These are phyloP conservation scores for Rhizopus arrhizus DNA, from an alignment of 371 early-diverging fungal species.

Conservation along the genomic window DNA sequence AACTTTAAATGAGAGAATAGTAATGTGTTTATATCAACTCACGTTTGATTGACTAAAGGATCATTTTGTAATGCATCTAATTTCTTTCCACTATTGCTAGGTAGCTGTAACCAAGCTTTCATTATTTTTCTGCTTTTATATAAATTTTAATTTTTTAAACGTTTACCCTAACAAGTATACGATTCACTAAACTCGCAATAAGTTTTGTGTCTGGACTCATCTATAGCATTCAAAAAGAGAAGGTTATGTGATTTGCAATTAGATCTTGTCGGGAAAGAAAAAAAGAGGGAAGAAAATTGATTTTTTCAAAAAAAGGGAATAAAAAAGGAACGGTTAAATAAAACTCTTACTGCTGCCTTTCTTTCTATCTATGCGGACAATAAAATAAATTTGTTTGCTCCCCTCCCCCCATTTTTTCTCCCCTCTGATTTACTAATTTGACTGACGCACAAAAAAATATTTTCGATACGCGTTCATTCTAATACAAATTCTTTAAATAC, in stretches of 20 bases:
- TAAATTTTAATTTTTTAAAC: slow-evolving; percentile 1
- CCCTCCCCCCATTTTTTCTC: too few species aligned
- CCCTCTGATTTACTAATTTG: too few species aligned
- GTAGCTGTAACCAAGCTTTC: slow-evolving; percentile 40
- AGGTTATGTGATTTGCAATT: background rate
- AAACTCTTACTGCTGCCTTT: too few species aligned
- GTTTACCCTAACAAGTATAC: slow-evolving; percentile 39
- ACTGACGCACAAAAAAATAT: too few species aligned
- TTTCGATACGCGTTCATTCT: too few species aligned
- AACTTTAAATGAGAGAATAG: background rate
- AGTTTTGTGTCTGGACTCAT: slow-evolving; percentile 49
- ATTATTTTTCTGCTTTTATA: background rate
- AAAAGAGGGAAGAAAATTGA: too few species aligned
- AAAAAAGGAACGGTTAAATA: too few species aligned
- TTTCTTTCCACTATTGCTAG: slow-evolving; percentile 57
- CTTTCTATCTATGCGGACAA: too few species aligned
- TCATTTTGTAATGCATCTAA: slow-evolving; percentile 62
- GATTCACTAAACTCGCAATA: slow-evolving; percentile 46
- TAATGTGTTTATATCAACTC: slow-evolving; percentile 9
- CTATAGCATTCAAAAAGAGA: slow-evolving; percentile 11
- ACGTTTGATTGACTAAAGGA: slow-evolving; percentile 66
- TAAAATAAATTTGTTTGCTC: too few species aligned
- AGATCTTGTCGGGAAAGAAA: background rate
- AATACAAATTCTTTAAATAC: too few species aligned
- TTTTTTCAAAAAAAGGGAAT: too few species aligned